Evolutionary conservation across 371 early-diverging fungal genomes (phyloP).

Genomic region (Lichtheimia hyalospora): DNA sequence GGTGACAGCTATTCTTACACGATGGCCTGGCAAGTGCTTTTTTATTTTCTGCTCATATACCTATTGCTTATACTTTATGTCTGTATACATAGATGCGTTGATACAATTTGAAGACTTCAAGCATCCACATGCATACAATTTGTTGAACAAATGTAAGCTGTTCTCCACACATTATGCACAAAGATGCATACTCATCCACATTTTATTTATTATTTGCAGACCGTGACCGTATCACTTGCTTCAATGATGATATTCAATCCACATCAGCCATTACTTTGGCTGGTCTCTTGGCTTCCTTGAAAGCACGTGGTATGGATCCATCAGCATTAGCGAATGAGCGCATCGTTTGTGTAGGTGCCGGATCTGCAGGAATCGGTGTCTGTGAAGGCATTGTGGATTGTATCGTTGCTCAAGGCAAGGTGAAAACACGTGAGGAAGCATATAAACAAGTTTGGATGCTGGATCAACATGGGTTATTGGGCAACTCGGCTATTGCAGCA

Average conservation of each 20-base stretch:
- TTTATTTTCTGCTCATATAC: neutral
- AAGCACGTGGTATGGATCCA: constrained; percentile 47
- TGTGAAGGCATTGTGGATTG: constrained; percentile 66
- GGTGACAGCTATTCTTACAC: constrained; percentile 58
- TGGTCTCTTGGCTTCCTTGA: constrained; percentile 61
- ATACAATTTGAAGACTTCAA: constrained; percentile 62
- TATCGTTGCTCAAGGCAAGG: constrained; percentile 61
- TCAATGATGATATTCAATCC: constrained; percentile 73
- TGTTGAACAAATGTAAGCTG: constrained; percentile 56
- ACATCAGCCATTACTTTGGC: constrained; percentile 67
- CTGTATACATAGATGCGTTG: constrained; percentile 32
- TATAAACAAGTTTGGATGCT: constrained; percentile 60
- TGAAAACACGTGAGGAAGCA: constrained; percentile 59
- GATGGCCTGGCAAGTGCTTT: constrained; percentile 60
- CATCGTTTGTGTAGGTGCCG: constrained; percentile 70
- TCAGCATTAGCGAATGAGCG: constrained; percentile 45
- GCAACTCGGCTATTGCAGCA: constrained; percentile 40
- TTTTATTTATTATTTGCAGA: constrained; percentile 23
- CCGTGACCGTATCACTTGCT: constrained; percentile 59
- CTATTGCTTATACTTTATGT: neutral
- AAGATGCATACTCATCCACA: neutral
- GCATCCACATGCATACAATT: constrained; percentile 58
- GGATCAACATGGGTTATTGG: constrained; percentile 56
- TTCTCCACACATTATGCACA: neutral
- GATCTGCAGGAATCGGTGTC: constrained; percentile 63